Evolutionary conservation across 257 asterid species (phyloP).

Genomic region (Paulownia fortunei): DNA sequence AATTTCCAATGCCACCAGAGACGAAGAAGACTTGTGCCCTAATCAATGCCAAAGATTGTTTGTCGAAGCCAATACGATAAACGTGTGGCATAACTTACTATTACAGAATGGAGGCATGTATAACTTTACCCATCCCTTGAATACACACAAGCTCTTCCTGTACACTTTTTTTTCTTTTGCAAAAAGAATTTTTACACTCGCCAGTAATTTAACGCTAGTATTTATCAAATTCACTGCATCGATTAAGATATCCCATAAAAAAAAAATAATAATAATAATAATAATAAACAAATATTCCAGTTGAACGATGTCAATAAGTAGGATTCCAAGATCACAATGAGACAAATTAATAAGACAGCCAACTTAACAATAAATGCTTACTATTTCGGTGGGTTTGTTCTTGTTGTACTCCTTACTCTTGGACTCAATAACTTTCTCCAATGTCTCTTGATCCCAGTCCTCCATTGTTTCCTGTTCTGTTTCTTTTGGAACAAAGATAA

Average conservation of each 20-base stretch:
- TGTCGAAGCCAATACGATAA: conserved; percentile 13
- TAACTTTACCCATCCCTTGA: background rate
- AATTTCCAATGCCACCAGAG: background rate
- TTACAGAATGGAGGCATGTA: background rate
- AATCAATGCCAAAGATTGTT: no score
- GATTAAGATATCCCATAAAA: background rate
- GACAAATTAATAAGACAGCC: no score
- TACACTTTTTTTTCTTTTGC: background rate
- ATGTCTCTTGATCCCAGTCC: no score
- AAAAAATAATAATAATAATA: background rate
- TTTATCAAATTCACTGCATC: background rate
- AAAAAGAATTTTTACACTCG: background rate
- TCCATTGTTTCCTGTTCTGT: no score
- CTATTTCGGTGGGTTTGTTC: no score
- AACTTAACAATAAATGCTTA: no score
- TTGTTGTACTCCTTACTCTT: no score
- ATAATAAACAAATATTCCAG: conserved; percentile 13
- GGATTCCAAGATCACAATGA: background rate
- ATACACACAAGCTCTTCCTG: background rate
- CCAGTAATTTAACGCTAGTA: background rate
- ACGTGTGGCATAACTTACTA: background rate
- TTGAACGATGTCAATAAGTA: conserved; percentile 6
- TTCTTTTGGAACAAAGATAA: no score
- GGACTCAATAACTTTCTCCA: no score
- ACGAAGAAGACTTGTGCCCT: no score